A percentile compares a stretch with the other conserved stretches of the same genome.
Conservation (phyloP, 805 yeast genomes). For the Nakazawaea laoshanensis region DNA sequence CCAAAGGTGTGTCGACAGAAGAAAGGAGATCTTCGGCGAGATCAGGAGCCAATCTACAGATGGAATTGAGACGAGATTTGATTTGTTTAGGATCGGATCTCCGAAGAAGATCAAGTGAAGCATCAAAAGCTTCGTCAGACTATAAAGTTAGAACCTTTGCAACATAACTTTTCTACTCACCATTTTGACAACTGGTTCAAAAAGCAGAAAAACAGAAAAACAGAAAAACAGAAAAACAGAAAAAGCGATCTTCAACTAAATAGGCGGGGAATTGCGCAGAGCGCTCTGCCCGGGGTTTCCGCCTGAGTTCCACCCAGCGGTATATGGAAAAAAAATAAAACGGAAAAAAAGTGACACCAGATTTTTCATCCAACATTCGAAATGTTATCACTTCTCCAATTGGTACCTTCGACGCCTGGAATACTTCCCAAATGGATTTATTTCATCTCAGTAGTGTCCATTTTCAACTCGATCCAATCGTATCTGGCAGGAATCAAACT, state of each 20-base stretch:
- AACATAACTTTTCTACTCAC: constrained; percentile 1
- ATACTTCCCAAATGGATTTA: constrained; percentile 65
- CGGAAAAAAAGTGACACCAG: too few species aligned
- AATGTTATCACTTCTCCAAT: too few species aligned
- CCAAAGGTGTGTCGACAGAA: constrained; percentile 80
- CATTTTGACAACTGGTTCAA: background rate
- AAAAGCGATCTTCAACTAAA: background rate
- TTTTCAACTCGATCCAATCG: constrained; percentile 84
- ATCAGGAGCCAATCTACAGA: constrained; percentile 52
- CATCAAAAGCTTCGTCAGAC: constrained; percentile 54
- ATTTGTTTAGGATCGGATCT: constrained; percentile 65
- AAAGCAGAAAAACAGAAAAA: background rate
- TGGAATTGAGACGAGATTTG: constrained; percentile 29
- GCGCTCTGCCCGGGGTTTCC: too few species aligned
- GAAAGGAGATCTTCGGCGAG: constrained; percentile 83
- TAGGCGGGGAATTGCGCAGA: too few species aligned
- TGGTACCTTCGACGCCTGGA: constrained; percentile 42
- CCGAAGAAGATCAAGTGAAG: constrained; percentile 70
- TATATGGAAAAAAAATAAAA: too few species aligned
- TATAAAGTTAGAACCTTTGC: constrained; percentile 2
- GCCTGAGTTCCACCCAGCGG: too few species aligned
- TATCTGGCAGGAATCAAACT: constrained; percentile 67
- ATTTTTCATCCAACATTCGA: too few species aligned
- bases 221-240: background rate
- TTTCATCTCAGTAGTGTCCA: constrained; percentile 72